Evolutionary conservation across 129 eudicot genomes (phyloP).

Genomic region (Flaveria brownii): DNA sequence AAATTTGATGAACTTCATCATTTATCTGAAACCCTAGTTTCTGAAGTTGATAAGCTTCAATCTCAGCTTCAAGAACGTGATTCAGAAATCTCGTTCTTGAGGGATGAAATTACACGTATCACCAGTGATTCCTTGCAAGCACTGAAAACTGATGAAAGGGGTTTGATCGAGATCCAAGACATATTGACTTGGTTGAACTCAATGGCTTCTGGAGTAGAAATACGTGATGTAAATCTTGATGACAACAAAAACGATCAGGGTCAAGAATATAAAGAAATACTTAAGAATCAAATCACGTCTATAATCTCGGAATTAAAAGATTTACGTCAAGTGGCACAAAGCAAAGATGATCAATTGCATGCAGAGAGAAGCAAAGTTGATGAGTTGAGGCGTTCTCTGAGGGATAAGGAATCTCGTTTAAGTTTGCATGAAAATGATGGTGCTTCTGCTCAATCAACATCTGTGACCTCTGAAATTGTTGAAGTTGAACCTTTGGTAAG

Average conservation of each 20-base stretch:
- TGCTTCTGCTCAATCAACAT: slow-evolving; percentile 47
- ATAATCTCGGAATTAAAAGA: slow-evolving; percentile 67
- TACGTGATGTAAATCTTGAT: slow-evolving; percentile 39
- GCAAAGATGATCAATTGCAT: slow-evolving; percentile 56
- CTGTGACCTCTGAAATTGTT: slow-evolving; percentile 60
- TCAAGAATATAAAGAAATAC: slow-evolving; percentile 50
- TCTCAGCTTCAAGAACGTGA: slow-evolving; percentile 91
- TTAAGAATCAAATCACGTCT: slow-evolving; percentile 57
- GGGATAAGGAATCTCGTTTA: slow-evolving; percentile 63
- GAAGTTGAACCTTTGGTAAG: slow-evolving; percentile 85
- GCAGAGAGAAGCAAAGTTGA: slow-evolving; percentile 65
- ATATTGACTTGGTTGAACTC: slow-evolving; percentile 66
- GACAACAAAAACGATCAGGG: slow-evolving; percentile 33
- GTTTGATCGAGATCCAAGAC: slow-evolving; percentile 55
- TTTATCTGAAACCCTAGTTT: slow-evolving; percentile 73
- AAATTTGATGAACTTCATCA: slow-evolving; percentile 93
- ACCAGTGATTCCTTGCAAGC: slow-evolving; percentile 81
- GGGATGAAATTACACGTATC: slow-evolving; percentile 90
- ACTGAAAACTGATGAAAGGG: slow-evolving; percentile 53
- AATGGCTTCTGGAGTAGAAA: slow-evolving; percentile 49
- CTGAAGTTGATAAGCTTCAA: slow-evolving; percentile 92
- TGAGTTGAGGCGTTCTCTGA: slow-evolving; percentile 51
- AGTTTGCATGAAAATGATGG: slow-evolving; percentile 45
- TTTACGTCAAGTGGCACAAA: slow-evolving; percentile 52
- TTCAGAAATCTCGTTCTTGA: slow-evolving; percentile 78